Evolutionary conservation across 257 asterid species (phyloP), one percentile per base, ranked within the genome.

Genomic region (Solanum etuberosum): DNA sequence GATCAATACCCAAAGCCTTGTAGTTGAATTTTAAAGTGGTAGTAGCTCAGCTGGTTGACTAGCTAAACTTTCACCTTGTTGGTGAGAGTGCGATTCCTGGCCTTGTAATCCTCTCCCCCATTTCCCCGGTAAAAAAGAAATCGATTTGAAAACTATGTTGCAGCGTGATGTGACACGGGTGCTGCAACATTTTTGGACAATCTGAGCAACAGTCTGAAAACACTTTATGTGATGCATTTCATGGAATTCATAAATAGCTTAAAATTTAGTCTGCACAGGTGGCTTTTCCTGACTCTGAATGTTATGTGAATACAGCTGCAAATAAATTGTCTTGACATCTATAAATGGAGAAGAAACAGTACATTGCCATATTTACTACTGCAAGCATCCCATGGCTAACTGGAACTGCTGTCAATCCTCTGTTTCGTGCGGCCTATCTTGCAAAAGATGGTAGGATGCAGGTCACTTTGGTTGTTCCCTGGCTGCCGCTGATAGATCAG

Each of bases 381-480:
- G 99, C 99, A 15, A 97, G 99, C 95, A 96, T 97, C 87, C 99
- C 98, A 65, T 97, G 99, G 98, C 91, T 97, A 83, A 97, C 99
- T 74, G 99, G 99, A 88, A 97, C 99, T 81, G 91, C 99, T 34
- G 98, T 95, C 85, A 97, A 97, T 89, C 99, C 99, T 93, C 90
- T 97, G 83, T 97, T 95, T 63, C 98, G 99, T 42, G 99, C 99
- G 74, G 99, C 97, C 10, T 97, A 94, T 89, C 98, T 97, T 67
- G 97, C 98, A 13, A 92, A 95, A 89, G 93, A 92, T 82, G 97
- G 88, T 38, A 88, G 83, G 46, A 89, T 92, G 87, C 90, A 93
- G 87, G 95, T 97, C 84, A 94, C 97, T 54, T 91, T 97, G 96
- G 99, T 93, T 87, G 92, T 97, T 88, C 99, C 99, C 35, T 97